Evolutionary conservation across 83 land plant genomes (phyloP).

Genomic region (Picea engelmannii): DNA sequence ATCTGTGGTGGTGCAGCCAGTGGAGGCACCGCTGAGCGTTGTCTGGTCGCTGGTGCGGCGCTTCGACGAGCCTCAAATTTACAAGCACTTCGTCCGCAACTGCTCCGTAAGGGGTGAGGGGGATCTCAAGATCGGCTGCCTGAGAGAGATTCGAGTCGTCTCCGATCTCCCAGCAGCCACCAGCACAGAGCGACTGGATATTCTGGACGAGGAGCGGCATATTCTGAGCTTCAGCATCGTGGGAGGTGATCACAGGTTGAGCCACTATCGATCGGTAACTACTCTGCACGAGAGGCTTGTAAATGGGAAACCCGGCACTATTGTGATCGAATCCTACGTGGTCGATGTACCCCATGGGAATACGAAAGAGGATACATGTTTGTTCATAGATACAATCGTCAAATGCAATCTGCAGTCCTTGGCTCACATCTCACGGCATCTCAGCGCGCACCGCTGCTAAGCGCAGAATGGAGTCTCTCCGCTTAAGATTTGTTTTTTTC

Average conservation of each 20-base stretch:
- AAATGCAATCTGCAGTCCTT: conserved; percentile 20
- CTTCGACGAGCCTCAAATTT: conserved; percentile 21
- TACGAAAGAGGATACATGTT: conserved; percentile 36
- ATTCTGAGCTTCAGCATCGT: too few relatives aligned
- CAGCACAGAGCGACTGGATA: too few relatives aligned
- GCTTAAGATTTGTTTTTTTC: too few relatives aligned
- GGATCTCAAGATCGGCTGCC: too few relatives aligned
- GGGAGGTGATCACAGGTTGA: too few relatives aligned
- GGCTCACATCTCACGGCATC: too few relatives aligned
- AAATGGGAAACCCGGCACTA: conserved; percentile 10
- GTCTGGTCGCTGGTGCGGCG: conserved; percentile 27
- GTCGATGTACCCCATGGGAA: conserved; percentile 35
- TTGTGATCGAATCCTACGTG: conserved; percentile 35
- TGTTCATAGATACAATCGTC: conserved; percentile 32
- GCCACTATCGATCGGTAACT: conserved; percentile 61
- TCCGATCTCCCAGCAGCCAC: too few relatives aligned
- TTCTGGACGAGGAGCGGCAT: too few relatives aligned
- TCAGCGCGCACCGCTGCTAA: too few relatives aligned
- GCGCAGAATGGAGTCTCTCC: too few relatives aligned
- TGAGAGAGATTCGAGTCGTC: too few relatives aligned
- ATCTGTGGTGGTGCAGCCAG: conserved; percentile 15
- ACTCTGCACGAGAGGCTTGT: conserved; percentile 3
- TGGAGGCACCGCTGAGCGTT: conserved; percentile 10
- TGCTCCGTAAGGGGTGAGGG: neutral
- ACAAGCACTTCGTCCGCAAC: conserved; percentile 23